These are phyloP conservation scores for Apiospora marii DNA, from an alignment of 2,329 filamentous ascomycete species.

Conservation along the genomic window DNA sequence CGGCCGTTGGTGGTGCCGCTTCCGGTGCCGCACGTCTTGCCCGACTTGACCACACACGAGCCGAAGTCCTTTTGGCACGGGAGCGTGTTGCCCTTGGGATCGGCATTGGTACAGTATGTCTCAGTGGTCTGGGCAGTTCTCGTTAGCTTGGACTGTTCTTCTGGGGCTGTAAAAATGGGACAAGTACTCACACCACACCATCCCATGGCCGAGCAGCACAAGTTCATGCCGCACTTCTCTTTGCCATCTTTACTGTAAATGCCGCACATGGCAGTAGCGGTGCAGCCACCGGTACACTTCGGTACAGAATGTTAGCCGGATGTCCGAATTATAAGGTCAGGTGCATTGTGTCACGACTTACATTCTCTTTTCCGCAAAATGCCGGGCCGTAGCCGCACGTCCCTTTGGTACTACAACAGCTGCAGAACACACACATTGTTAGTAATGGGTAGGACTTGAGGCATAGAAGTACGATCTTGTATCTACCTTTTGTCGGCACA, in stretches of 20 bases:
- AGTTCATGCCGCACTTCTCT: conserved; percentile 17
- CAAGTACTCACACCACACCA: neutral
- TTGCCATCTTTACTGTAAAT: conserved; percentile 23
- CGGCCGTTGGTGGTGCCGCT: conserved; percentile 24
- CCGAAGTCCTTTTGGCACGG: conserved; percentile 21
- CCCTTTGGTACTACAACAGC: neutral
- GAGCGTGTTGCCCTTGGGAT: neutral
- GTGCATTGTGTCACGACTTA: neutral
- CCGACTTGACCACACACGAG: conserved; percentile 4
- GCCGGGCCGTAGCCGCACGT: conserved; percentile 31
- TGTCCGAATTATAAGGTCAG: neutral
- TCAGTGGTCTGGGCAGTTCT: neutral
- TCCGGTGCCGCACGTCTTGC: conserved; percentile 21
- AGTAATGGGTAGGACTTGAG: neutral
- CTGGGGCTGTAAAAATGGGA: neutral
- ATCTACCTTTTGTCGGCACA: neutral
- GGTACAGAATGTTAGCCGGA: too few relatives aligned
- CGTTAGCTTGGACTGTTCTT: neutral
- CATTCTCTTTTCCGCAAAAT: conserved; percentile 15
- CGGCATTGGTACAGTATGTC: conserved; percentile 20
- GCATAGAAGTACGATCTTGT: neutral
- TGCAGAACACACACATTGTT: neutral
- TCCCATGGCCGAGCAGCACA: conserved; percentile 21
- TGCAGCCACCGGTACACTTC: conserved; percentile 26
- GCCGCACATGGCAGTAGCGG: conserved; percentile 26